These are phyloP conservation scores for Talaromyces amestolkiae DNA, from an alignment of 2,329 filamentous ascomycete genomes.

Conservation along the genomic window DNA sequence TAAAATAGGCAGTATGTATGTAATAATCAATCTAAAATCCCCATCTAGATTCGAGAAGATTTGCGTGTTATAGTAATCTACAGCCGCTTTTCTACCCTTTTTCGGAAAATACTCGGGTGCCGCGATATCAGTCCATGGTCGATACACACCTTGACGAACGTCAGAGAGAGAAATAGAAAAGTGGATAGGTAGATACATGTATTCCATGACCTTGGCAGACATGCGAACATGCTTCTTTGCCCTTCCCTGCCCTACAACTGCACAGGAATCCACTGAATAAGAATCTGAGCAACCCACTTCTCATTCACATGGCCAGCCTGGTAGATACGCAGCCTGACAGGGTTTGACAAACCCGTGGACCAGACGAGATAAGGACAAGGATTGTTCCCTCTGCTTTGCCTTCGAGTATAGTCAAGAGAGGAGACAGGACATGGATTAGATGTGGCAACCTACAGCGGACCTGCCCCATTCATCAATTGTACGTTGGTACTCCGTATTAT, in stretches of 20 bases:
- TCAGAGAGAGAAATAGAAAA: too few relatives aligned
- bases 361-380: neutral
- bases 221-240: neutral
- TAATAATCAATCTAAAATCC: neutral
- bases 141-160: too few relatives aligned
- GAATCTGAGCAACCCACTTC: neutral
- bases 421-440: neutral
- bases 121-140: neutral
- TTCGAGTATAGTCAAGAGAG: neutral
- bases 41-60: neutral
- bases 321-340: neutral
- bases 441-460: neutral
- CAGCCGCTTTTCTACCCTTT: neutral
- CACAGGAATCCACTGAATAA: neutral
- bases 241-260: too few relatives aligned
- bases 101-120: neutral
- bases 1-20: neutral
- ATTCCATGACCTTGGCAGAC: neutral
- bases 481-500: neutral
- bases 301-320: neutral
- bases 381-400: neutral
- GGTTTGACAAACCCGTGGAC: neutral
- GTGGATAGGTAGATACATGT: neutral
- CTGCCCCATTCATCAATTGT: neutral
- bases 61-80: neutral